Conservation (phyloP, 352 stramenopile species). For the Pythium brassicae region DNA sequence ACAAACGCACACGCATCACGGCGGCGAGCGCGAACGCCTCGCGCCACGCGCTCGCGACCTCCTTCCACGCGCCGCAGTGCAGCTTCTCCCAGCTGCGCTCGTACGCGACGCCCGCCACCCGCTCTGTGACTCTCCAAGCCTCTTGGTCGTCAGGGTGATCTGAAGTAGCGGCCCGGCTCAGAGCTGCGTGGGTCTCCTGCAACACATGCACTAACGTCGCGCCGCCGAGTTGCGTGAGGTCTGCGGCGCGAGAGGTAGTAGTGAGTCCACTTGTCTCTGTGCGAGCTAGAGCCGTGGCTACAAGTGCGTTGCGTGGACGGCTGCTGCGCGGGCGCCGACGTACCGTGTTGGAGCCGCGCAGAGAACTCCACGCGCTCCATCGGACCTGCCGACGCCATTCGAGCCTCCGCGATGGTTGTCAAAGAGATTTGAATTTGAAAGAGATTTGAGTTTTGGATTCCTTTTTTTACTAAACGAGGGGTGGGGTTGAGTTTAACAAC, state of each 20-base stretch:
- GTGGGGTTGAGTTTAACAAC: not conserved
- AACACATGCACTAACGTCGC: slow-evolving; percentile 42
- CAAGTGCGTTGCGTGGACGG: not conserved
- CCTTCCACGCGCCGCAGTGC: slow-evolving; percentile 73
- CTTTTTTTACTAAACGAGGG: not conserved
- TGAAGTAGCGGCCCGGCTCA: too few relatives aligned
- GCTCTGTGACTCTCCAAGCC: slow-evolving; percentile 3
- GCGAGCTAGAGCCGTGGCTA: not conserved
- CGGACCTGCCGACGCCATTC: not conserved
- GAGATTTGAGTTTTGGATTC: too few relatives aligned
- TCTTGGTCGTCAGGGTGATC: not conserved
- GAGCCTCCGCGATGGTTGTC: not conserved
- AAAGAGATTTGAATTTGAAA: not conserved
- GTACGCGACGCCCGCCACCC: slow-evolving; percentile 32
- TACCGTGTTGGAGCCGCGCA: not conserved
- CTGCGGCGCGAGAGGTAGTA: slow-evolving; percentile 15
- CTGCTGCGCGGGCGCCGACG: not conserved
- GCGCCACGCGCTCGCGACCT: slow-evolving; percentile 46
- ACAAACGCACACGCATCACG: slow-evolving; percentile 35
- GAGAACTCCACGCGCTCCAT: not conserved
- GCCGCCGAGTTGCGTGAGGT: slow-evolving; percentile 35
- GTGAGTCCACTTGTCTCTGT: not conserved
- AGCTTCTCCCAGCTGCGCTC: slow-evolving; percentile 68
- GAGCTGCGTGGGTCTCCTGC: slow-evolving; percentile 2
- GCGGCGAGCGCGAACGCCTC: slow-evolving; percentile 53